Evolutionary conservation across 257 asterid species (phyloP).

Genomic region (Solanum boliviense): DNA sequence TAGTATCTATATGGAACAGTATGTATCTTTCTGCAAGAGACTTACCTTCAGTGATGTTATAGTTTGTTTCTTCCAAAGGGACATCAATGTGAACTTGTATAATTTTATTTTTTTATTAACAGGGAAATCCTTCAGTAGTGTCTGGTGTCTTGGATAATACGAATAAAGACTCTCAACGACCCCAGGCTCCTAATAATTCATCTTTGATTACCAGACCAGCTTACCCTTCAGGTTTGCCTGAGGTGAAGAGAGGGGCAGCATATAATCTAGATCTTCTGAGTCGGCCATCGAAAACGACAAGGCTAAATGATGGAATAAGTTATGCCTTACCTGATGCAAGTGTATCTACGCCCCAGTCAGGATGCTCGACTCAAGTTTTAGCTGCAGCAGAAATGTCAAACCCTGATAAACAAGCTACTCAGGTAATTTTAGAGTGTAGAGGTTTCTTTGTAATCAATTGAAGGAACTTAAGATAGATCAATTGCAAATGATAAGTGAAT

Average conservation of each 20-base stretch:
- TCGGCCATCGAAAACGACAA: slow-evolving; percentile 42
- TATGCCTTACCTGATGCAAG: slow-evolving; percentile 26
- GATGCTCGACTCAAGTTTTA: slow-evolving; percentile 29
- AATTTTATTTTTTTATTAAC: not conserved
- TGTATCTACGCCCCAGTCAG: slow-evolving; percentile 17
- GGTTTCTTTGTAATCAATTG: not conserved
- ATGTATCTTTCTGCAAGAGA: not conserved
- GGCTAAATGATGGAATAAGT: slow-evolving; percentile 43
- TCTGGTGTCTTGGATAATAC: slow-evolving; percentile 24
- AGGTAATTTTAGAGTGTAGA: slow-evolving; percentile 33
- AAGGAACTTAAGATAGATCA: not conserved
- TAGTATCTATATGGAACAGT: not conserved
- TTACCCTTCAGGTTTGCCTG: slow-evolving; percentile 17
- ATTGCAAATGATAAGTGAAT: not conserved
- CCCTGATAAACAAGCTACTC: slow-evolving; percentile 42
- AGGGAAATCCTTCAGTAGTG: slow-evolving; percentile 32
- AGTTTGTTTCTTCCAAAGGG: not conserved
- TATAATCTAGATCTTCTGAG: slow-evolving; percentile 26
- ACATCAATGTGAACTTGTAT: not conserved
- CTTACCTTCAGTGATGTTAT: not conserved
- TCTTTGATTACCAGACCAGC: not conserved
- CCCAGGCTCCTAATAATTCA: slow-evolving; percentile 5
- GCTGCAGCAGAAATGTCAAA: slow-evolving; percentile 26
- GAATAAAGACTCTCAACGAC: slow-evolving; percentile 23
- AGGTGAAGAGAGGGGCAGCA: slow-evolving; percentile 11